Evolutionary conservation across 164 flowering plant species (phyloP).

Genomic region (Berberis vulgaris): DNA sequence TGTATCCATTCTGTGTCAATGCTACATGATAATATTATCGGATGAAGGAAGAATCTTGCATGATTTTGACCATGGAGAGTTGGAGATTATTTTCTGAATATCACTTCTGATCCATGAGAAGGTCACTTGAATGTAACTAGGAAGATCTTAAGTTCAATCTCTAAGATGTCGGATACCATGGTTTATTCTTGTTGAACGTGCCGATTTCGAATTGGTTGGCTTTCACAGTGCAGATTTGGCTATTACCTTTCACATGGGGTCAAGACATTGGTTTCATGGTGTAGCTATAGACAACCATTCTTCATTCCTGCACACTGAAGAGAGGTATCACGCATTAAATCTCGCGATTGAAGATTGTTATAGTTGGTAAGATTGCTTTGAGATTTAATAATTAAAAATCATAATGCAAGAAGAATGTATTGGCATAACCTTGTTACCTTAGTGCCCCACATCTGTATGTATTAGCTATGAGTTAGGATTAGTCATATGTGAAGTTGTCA

Average conservation of each 20-base stretch:
- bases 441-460: slow-evolving; percentile 31
- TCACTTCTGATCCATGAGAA: slow-evolving; percentile 39
- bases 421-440: slow-evolving; percentile 32
- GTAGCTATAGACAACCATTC: slow-evolving; percentile 79
- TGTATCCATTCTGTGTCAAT: no score
- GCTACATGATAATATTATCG: no score
- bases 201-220: slow-evolving; percentile 99
- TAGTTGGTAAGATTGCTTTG: slow-evolving; percentile 97
- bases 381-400: slow-evolving; percentile 49
- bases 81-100: slow-evolving; percentile 26
- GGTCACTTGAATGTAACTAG: slow-evolving; percentile 46
- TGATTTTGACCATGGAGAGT: slow-evolving; percentile 18
- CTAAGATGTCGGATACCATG: slow-evolving; percentile 78
- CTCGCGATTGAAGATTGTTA: slow-evolving; percentile 64
- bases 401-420: slow-evolving; percentile 37
- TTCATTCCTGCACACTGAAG: slow-evolving; percentile 63
- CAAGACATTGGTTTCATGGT: slow-evolving; percentile 81
- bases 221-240: slow-evolving; percentile 99
- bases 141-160: slow-evolving; percentile 50
- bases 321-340: slow-evolving; percentile 73
- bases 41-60: slow-evolving; percentile 7
- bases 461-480: slow-evolving; percentile 27
- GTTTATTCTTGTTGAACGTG: slow-evolving; percentile 79
- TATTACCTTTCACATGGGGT: slow-evolving; percentile 74
- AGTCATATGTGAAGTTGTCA: slow-evolving; percentile 19